Conservation (phyloP, 495 filamentous ascomycete species). For the Annulohypoxylon nitens region DNA sequence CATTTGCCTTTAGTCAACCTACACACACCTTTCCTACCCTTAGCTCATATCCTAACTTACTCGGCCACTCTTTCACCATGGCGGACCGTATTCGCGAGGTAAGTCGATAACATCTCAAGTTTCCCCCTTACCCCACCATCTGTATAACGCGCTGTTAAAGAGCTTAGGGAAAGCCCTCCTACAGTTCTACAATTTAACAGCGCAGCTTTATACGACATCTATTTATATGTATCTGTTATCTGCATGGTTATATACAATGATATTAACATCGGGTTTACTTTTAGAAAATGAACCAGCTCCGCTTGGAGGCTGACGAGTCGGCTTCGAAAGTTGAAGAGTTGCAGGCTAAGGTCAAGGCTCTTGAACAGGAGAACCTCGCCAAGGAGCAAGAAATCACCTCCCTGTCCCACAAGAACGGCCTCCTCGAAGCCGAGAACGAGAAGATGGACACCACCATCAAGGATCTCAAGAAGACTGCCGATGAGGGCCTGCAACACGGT, state of each 20-base stretch:
- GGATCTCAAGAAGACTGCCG: constrained; percentile 82
- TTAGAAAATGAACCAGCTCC: constrained; percentile 94
- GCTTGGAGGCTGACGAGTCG: constrained; percentile 89
- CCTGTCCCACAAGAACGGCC: constrained; percentile 87
- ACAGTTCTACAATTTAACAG: neutral
- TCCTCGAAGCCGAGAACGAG: constrained; percentile 91
- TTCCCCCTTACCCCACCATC: constrained; percentile 61
- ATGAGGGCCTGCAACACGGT: constrained; percentile 78
- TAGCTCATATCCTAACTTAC: constrained; percentile 17
- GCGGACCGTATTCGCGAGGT: constrained; percentile 89
- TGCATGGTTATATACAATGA: constrained; percentile 25
- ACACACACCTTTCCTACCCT: constrained; percentile 22
- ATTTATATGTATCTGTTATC: constrained; percentile 32
- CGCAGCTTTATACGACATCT: constrained; percentile 11
- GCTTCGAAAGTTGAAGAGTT: constrained; percentile 85
- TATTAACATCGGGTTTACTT: constrained; percentile 39
- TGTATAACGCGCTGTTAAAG: constrained; percentile 35
- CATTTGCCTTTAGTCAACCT: constrained; percentile 33
- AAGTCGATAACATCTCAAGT: constrained; percentile 56
- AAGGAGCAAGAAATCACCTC: constrained; percentile 99
- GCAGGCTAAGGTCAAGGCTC: constrained; percentile 82
- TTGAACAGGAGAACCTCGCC: constrained; percentile 93
- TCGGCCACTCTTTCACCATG: constrained; percentile 39
- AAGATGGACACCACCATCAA: constrained; percentile 83
- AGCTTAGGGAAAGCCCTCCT: neutral